These are phyloP conservation scores for Ustilago hordei DNA, from an alignment of 1,284 basidiomycete species.

Conservation along the genomic window DNA sequence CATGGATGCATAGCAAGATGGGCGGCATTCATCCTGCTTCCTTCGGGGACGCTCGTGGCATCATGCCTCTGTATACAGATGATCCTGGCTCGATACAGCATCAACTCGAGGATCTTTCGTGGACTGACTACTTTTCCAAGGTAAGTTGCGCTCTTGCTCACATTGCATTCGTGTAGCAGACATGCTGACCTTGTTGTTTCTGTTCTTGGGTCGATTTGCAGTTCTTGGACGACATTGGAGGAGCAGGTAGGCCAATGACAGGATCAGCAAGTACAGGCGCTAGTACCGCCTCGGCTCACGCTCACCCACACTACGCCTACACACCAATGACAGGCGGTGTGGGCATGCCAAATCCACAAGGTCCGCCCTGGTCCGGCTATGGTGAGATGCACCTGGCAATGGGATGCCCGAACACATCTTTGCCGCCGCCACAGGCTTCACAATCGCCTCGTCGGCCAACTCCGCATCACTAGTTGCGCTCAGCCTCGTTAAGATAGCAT, in stretches of 20 bases:
- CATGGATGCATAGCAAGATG: slow-evolving; percentile 8
- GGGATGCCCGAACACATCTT: slow-evolving; percentile 22
- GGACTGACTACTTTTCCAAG: slow-evolving; percentile 54
- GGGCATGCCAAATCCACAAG: slow-evolving; percentile 8
- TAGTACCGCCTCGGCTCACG: neutral
- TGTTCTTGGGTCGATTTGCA: neutral
- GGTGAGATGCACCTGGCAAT: slow-evolving; percentile 37
- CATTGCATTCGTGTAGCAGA: neutral
- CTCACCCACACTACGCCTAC: slow-evolving; percentile 8
- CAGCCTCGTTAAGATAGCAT: neutral
- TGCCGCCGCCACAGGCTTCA: slow-evolving; percentile 2
- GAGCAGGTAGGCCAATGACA: slow-evolving; percentile 20
- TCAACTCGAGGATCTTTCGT: slow-evolving; percentile 50
- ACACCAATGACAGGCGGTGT: slow-evolving; percentile 9
- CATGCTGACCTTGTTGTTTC: neutral
- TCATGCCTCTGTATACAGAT: slow-evolving; percentile 44
- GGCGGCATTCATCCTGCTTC: slow-evolving; percentile 32
- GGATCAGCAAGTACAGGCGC: slow-evolving; percentile 7
- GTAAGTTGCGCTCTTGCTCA: slow-evolving; percentile 1
- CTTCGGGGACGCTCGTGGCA: slow-evolving; percentile 48
- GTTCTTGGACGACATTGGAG: slow-evolving; percentile 47
- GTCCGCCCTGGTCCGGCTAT: slow-evolving; percentile 1
- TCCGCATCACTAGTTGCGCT: neutral
- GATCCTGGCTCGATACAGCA: slow-evolving; percentile 40
- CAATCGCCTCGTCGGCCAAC: slow-evolving; percentile 28